Evolutionary conservation across 305 asterid genomes (phyloP).

Genomic region (Rubia balearica): DNA sequence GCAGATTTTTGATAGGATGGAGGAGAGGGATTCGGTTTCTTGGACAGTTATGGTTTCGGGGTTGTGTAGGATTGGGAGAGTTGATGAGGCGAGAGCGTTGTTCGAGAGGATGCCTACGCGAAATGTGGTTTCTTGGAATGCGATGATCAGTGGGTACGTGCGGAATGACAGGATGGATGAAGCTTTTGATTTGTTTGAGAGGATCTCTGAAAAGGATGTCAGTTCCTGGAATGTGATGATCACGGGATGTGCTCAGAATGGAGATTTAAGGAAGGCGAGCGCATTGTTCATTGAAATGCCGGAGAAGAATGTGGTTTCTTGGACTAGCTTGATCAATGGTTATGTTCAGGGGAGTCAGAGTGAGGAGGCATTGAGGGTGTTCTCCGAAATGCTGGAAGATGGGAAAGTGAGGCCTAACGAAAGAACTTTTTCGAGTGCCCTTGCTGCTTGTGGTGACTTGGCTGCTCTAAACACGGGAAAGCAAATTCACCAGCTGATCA

Average conservation of each 20-base stretch:
- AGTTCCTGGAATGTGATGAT: constrained; percentile 28
- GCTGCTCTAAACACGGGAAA: constrained; percentile 18
- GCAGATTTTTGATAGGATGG: constrained; percentile 11
- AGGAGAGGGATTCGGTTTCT: constrained; percentile 19
- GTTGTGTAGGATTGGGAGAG: constrained; percentile 12
- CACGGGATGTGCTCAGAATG: constrained; percentile 17
- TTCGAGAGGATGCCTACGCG: constrained; percentile 11
- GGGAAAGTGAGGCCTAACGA: constrained; percentile 18
- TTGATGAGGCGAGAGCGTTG: constrained; percentile 19
- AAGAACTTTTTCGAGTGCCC: constrained; percentile 18
- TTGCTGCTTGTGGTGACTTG: constrained; percentile 20
- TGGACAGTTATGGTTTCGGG: constrained; percentile 26
- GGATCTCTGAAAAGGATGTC: constrained; percentile 23
- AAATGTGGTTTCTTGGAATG: constrained; percentile 24
- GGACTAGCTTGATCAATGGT: constrained; percentile 27
- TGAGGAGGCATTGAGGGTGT: constrained; percentile 13
- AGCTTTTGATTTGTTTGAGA: constrained; percentile 18
- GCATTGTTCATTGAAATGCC: constrained; percentile 19
- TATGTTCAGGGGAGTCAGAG: constrained; percentile 17
- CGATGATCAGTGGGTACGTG: constrained; percentile 23
- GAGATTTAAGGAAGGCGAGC: constrained; percentile 21
- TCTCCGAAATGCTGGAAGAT: constrained; percentile 16
- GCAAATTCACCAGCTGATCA: constrained; percentile 15
- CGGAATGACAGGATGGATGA: constrained; percentile 14
- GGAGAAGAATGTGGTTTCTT: constrained; percentile 25